A percentile compares a stretch with the other conserved stretches of the same genome.
These are phyloP conservation scores for Cladorrhinum samala DNA, from an alignment of 495 filamentous ascomycete species.

Conservation along the genomic window DNA sequence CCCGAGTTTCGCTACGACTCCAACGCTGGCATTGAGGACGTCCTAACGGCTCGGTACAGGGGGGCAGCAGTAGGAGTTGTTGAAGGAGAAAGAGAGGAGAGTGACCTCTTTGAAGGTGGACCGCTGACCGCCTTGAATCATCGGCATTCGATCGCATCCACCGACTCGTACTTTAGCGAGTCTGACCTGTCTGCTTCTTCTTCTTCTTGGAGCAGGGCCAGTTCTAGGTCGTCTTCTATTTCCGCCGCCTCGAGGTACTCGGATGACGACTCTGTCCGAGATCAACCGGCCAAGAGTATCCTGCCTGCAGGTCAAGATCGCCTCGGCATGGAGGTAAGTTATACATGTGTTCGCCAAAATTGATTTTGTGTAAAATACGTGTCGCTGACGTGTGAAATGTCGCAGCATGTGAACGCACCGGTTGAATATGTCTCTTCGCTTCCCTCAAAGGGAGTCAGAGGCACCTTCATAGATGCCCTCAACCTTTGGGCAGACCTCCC, in stretches of 20 bases:
- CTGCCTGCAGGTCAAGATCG: neutral
- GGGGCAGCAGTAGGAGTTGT: neutral
- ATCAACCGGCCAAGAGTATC: neutral
- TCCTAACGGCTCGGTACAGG: neutral
- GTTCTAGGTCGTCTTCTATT: neutral
- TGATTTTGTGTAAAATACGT: neutral
- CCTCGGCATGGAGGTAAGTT: neutral
- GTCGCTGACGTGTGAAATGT: neutral
- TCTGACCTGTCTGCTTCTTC: neutral
- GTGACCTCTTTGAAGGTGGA: neutral
- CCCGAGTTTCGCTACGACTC: neutral
- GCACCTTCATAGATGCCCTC: neutral
- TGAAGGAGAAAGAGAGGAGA: neutral
- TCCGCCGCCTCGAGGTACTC: neutral
- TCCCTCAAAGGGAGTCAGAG: neutral
- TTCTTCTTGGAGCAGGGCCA: neutral
- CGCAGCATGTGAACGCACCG: neutral
- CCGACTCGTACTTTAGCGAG: too few species aligned
- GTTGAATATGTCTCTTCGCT: neutral
- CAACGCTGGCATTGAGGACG: neutral
- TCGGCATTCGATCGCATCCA: too few species aligned
- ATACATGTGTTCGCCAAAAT: neutral
- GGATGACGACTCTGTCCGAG: neutral
- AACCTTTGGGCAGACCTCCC: neutral
- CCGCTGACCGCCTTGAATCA: too few species aligned